Base-by-base conservation (phyloP, 768 basidiomycete genomes). In the Boletales sp. region DNA sequence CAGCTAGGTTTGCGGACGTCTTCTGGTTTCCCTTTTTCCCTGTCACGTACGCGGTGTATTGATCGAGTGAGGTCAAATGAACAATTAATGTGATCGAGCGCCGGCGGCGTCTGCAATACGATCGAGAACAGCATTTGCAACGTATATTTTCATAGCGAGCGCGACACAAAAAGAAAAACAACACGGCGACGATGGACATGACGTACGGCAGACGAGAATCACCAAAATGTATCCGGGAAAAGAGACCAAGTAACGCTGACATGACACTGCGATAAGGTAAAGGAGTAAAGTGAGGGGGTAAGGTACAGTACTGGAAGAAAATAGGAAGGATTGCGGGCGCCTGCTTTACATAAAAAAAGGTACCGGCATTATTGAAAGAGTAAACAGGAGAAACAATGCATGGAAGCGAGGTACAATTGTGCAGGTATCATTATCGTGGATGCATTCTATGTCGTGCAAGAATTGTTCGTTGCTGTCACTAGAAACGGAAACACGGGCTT, bases 1-100 rank as follows among this genome's bases (percentile, higher is more conserved):
- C 17, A 82, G 70, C 55, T 81, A 63, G 66, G 44, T 4, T 21
- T 21, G 21, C 21, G 21, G 21, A 21, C 21, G 21, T 4, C 21
- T 21, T 21, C 21, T 21, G 21, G 21, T 21, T 21, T 21, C 21
- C 25, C 25, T 28, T 28, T 28, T 7, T 7, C 25, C 25, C 25
- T 6, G 25, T 28, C 10, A 13, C 34, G 1, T 4, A 34, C 34
- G 10, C 5, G 28, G 31, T 42, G 41, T 42, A 30, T 30, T 28
- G 6, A 28, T 28, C 25, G 25, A 6, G 25, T 7, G 25, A 7
- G 25, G 31, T 31, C 5, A 11, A 21, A 42, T 17, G 30, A 42
- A n/a, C 8, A 31, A 47, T 41, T 31, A n/a, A 32, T 14, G 6
- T 31, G 17, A 51, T 25, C 19, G 34, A 6, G 13, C 17, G 8